Evolutionary conservation across 2,329 filamentous ascomycete genomes (phyloP).

Genomic region (Diplodia scrobiculata): DNA sequence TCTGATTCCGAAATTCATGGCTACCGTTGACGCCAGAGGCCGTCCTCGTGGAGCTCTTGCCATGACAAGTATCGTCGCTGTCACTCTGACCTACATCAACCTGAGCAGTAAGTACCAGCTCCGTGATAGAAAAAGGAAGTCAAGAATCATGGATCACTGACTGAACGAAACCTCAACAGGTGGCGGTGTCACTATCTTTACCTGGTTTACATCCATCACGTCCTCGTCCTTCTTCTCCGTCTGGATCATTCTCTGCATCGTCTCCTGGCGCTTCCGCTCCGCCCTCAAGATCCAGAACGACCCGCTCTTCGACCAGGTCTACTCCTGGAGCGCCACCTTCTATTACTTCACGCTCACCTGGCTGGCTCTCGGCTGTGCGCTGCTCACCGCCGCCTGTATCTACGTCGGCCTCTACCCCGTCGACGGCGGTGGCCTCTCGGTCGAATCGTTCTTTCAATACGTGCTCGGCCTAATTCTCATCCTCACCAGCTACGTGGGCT

Average conservation of each 20-base stretch:
- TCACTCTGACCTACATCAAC: slow-evolving; percentile 41
- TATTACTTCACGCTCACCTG: slow-evolving; percentile 40
- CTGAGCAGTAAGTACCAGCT: slow-evolving; percentile 31
- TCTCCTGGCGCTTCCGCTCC: slow-evolving; percentile 39
- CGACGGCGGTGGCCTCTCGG: slow-evolving; percentile 18
- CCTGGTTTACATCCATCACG: slow-evolving; percentile 39
- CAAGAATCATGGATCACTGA: not conserved
- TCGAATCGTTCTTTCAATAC: slow-evolving; percentile 28
- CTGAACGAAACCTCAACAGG: slow-evolving; percentile 29
- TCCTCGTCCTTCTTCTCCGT: slow-evolving; percentile 41
- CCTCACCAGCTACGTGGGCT: slow-evolving; percentile 14
- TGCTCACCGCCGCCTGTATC: slow-evolving; percentile 22
- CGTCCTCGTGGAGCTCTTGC: slow-evolving; percentile 38
- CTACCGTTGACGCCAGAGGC: slow-evolving; percentile 38
- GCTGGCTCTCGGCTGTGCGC: slow-evolving; percentile 34
- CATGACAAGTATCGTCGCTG: slow-evolving; percentile 36
- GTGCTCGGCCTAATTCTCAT: slow-evolving; percentile 26
- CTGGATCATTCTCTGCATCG: slow-evolving; percentile 43
- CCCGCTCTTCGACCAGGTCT: slow-evolving; percentile 36
- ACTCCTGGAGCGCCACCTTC: slow-evolving; percentile 38
- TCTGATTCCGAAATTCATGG: slow-evolving; percentile 37
- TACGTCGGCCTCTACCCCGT: slow-evolving; percentile 26
- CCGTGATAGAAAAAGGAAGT: not conserved
- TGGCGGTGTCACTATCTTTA: slow-evolving; percentile 34
- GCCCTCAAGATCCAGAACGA: slow-evolving; percentile 38